Evolutionary conservation across 305 asterid genomes (phyloP).

Genomic region (Ilex paraguariensis): DNA sequence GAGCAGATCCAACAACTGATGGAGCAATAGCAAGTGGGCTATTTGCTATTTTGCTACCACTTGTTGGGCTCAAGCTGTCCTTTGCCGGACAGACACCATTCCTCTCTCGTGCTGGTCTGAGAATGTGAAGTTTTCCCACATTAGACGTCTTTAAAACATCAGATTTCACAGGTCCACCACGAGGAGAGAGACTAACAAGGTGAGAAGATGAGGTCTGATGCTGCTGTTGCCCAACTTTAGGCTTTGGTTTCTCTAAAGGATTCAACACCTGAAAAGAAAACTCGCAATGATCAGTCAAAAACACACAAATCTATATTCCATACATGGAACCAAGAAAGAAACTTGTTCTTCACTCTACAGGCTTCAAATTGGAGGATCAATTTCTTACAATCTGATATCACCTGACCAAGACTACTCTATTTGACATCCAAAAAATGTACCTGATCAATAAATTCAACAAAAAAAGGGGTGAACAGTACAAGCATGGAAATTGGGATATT

Average conservation of each 20-base stretch:
- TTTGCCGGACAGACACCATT: conserved; percentile 41
- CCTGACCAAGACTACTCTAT: too few relatives aligned
- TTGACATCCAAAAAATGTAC: too few relatives aligned
- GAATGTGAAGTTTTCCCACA: conserved; percentile 74
- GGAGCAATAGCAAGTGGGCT: conserved; percentile 29
- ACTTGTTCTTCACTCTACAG: too few relatives aligned
- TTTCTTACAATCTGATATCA: too few relatives aligned
- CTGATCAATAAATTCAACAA: too few relatives aligned
- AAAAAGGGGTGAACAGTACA: too few relatives aligned
- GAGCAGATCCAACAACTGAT: conserved; percentile 33
- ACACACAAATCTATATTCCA: too few relatives aligned
- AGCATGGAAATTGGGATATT: too few relatives aligned
- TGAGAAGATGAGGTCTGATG: conserved; percentile 39
- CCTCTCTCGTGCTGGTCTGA: conserved; percentile 60
- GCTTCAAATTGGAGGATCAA: too few relatives aligned
- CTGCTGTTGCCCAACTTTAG: conserved; percentile 56
- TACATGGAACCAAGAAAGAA: too few relatives aligned
- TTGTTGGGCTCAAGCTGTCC: conserved; percentile 49
- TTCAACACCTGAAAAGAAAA: conserved; percentile 38
- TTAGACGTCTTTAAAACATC: conserved; percentile 51
- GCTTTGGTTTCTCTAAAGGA: conserved; percentile 69
- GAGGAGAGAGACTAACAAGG: conserved; percentile 49
- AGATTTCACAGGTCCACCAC: conserved; percentile 41
- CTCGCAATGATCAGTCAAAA: conserved; percentile 1
- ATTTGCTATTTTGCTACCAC: conserved; percentile 30